These are phyloP conservation scores for Euptelea pleiosperma DNA, from an alignment of 164 flowering plant genomes.

Conservation along the genomic window DNA sequence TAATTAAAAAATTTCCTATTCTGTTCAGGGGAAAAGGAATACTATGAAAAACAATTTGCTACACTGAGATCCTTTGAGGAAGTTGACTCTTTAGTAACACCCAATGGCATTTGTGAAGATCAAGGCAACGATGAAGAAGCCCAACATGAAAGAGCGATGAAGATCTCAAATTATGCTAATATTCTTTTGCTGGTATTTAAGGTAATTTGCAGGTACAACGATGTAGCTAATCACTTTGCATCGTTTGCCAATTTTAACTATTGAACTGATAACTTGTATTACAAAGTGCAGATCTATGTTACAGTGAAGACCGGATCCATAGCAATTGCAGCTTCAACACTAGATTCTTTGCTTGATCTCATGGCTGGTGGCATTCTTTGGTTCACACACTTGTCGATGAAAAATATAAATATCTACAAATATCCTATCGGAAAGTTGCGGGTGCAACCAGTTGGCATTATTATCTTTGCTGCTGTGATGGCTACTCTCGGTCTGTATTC, in stretches of 20 bases:
- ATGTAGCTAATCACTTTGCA: neutral
- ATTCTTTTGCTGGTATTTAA: constrained; percentile 48
- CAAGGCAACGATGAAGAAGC: constrained; percentile 27
- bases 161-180: constrained; percentile 60
- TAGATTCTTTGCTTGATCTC: constrained; percentile 92
- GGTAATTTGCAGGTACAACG: constrained; percentile 24
- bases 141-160: constrained; percentile 66
- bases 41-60: constrained; percentile 60
- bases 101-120: constrained; percentile 29
- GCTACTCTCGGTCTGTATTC: constrained; percentile 80
- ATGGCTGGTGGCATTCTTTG: constrained; percentile 99
- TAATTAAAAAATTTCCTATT: neutral
- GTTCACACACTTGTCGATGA: constrained; percentile 92
- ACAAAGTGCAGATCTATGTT: constrained; percentile 64
- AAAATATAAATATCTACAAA: constrained; percentile 75
- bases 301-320: constrained; percentile 85
- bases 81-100: constrained; percentile 38
- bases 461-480: constrained; percentile 95
- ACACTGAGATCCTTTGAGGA: constrained; percentile 66
- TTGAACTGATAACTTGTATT: constrained; percentile 7
- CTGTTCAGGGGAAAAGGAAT: constrained; percentile 61
- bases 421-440: constrained; percentile 96
- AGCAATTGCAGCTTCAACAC: constrained; percentile 95
- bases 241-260: neutral
- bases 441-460: constrained; percentile 95